Base-by-base conservation (phyloP, 2,329 filamentous ascomycete species). In the Acephala macrosclerotiorum region DNA sequence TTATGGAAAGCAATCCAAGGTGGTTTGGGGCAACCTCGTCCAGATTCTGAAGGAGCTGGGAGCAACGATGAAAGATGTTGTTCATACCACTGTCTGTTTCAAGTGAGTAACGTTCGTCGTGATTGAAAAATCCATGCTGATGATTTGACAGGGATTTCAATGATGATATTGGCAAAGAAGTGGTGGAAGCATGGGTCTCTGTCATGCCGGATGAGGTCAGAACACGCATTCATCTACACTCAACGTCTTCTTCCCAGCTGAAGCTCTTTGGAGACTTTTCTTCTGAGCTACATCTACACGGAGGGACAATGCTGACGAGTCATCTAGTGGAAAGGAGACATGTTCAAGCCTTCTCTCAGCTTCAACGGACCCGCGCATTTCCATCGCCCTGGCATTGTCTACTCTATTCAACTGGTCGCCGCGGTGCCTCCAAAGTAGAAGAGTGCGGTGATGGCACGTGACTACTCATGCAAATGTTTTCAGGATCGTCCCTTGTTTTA, bases 1-100 rank as follows among this genome's bases (percentile, higher is more conserved):
- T 47, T 49, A 57, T n/a, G 25, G 9, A 47, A 60, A 61, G 33
- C 66, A 68, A 59, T 22, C 60, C 8, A 63, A 58, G 26, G 53
- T 66, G 18, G 26, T 68, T 20, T 68, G 64, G 66, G 26, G 16
- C 7, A 62, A 66, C 33, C 55, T 64, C 12, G 22, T 36, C 16
- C 29, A 16, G 11, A 68, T 64, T 47, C 61, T 66, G 42, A 64
- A 68, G 25, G 66, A 68, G 38, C 63, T 68, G 22, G 66, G 66
- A 3, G 49, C 35, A 8, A 20, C 26, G 22, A 42, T 61, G 36
- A 63, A 65, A 38, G 66, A 68, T 20, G 38, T 68, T 36, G 61
- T 66, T 4, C 59, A 65, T 14, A 60, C 45, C 18, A 64, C 56
- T 18, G 63, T 59, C 14, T 58, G 18, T 25, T 66, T 68, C 42